Base-by-base conservation (phyloP, 768 basidiomycete species). In the Galerina sulciceps region DNA sequence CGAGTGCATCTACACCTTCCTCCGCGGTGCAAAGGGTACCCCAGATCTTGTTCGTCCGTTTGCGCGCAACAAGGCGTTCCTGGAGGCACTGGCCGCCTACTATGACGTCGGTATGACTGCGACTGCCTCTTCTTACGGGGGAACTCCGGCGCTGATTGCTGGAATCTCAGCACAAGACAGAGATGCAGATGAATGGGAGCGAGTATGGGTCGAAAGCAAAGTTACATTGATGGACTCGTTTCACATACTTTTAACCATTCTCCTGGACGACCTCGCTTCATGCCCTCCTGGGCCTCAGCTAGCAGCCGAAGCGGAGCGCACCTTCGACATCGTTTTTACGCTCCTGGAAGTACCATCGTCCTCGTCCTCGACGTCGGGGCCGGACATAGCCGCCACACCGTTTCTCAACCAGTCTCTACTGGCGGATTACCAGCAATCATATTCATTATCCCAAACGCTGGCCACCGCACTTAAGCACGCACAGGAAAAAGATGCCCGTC, bases 121-220 rank as follows among this genome's bases (percentile, higher is more conserved):
- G 10, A 74, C 89, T 40, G 83, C 87, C 1, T 76, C 76, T 14
- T 82, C 85, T 0, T 89, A 91, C 54, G 89, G 90, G 0, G 87
- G 88, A 11, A 62, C 82, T 10, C 65, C 73, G 22, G 61, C 77
- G 31, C 67, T 77, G 17, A 57, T 66, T 26, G 60, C 67, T 23
- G 53, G 68, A 31, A 49, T 68, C 22, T 53, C 70, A 20, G 63
- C 58, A 8, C 64, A 64, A 35, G 63, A 69, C 11, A 67, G 73
- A 55, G 68, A 75, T 4, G 70, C 78, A 14, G 85, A 87, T 61
- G 82, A 90, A 50, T 93, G 90, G 90, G 85, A 89, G 61, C 76
- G 75, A 13, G 78, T 89, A 45, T 90, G 88, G 83, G 76, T 92
- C 6, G 82, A 87, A 56, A 86, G 88, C 2, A 93, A 93, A 73